phyloP scores from a whole-genome alignment of 805 yeast species.

The Jamesozyma hellenica region DNA sequence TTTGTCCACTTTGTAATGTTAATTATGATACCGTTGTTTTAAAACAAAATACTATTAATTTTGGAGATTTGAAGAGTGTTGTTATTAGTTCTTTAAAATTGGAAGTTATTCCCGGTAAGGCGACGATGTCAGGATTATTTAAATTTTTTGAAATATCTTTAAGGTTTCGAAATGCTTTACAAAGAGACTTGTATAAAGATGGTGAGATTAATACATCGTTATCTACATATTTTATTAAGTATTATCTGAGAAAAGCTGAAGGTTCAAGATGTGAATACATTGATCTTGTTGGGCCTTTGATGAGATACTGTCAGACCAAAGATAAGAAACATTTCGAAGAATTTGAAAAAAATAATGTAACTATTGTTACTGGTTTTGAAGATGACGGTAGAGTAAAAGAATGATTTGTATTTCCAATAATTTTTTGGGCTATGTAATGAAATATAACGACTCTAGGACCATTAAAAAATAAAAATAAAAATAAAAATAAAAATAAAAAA shows the following conservation, averaged over 20 bases:
- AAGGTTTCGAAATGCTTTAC: slow-evolving; percentile 9
- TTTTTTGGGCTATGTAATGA: too few species aligned
- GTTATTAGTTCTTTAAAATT: slow-evolving; percentile 13
- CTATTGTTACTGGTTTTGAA: slow-evolving; percentile 6
- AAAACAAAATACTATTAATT: slow-evolving; percentile 4
- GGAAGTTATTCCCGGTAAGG: slow-evolving; percentile 15
- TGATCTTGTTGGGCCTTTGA: slow-evolving; percentile 6
- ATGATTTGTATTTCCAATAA: too few species aligned
- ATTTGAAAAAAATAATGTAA: background rate
- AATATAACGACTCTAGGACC: too few species aligned
- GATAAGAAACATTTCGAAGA: slow-evolving; percentile 3
- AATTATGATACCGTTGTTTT: slow-evolving; percentile 4
- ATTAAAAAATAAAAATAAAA: too few species aligned
- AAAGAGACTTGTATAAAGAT: slow-evolving; percentile 7
- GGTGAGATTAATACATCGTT: slow-evolving; percentile 15
- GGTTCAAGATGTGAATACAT: slow-evolving; percentile 29
- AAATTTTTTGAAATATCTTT: slow-evolving; percentile 8
- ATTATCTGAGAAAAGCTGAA: slow-evolving; percentile 38
- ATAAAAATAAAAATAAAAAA: too few species aligned
- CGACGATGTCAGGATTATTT: slow-evolving; percentile 8
- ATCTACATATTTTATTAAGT: slow-evolving; percentile 29
- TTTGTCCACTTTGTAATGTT: slow-evolving; percentile 47
- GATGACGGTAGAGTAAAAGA: too few species aligned
- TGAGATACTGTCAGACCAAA: slow-evolving; percentile 8
- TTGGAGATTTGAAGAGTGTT: slow-evolving; percentile 11